Percentiles rank a stretch among this genome's conserved stretches.
Evolutionary conservation across 257 asterid species (phyloP).

Genomic region (Nyctanthes arbortristis): DNA sequence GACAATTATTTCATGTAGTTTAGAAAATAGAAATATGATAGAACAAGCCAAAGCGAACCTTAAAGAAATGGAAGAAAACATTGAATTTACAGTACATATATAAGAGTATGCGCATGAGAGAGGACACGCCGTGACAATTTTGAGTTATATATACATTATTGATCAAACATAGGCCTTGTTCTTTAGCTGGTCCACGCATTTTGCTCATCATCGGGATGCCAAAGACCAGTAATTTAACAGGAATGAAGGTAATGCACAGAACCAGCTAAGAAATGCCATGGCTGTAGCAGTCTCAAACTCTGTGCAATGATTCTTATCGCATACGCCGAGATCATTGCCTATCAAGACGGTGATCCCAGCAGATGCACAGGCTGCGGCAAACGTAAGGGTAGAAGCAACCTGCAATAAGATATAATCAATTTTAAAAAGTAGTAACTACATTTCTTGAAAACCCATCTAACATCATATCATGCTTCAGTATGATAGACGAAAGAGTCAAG

Average conservation of each 20-base stretch:
- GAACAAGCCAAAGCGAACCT: background rate
- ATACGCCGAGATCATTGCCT: conserved; percentile 76
- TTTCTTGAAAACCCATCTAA: background rate
- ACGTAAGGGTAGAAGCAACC: conserved; percentile 85
- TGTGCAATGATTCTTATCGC: conserved; percentile 76
- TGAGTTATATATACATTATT: conserved; percentile 16
- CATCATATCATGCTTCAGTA: background rate
- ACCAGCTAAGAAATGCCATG: conserved; percentile 97
- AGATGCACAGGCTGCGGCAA: conserved; percentile 96
- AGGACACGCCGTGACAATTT: conserved; percentile 14
- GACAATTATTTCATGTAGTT: background rate
- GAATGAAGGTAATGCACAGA: conserved; percentile 80
- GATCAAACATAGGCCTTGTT: conserved; percentile 6
- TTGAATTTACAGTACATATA: conserved; percentile 15
- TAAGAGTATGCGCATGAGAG: background rate
- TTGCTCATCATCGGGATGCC: conserved; percentile 65
- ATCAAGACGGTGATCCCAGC: conserved; percentile 97
- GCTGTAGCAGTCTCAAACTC: conserved; percentile 93
- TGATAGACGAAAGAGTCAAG: background rate
- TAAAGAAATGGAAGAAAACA: background rate
- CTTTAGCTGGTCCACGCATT: background rate
- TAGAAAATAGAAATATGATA: background rate
- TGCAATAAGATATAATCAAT: conserved; percentile 35
- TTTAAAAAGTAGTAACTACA: conserved; percentile 12
- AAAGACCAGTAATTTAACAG: conserved; percentile 85